Base-by-base conservation (phyloP, 306 rosid species). In the Pyrus bretschneideri region DNA sequence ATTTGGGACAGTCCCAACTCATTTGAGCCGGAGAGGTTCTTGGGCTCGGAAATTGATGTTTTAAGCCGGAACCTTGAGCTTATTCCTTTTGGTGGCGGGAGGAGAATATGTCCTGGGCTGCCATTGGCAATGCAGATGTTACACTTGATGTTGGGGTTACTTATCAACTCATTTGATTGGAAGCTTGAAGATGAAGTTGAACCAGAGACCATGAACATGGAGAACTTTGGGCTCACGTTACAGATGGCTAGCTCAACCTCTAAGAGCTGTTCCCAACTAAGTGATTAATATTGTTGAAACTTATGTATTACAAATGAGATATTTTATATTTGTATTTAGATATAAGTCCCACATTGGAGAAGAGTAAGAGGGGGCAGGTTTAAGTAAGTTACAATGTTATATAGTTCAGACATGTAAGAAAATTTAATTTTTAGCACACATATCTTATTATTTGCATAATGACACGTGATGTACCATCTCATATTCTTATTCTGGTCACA, bases 81-180 rank as follows among this genome's bases (percentile, higher is more conserved):
- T 3, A 21, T 59, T 33, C 86, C 86, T 0, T 86, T 86, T n/a
- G 83, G 84, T 5, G 67, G 69, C 1, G 86, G 83, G 9, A 15
- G 86, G 10, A 59, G 90, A 38, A 84, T 70, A 23, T 84, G 86
- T 19, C 86, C 83, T 8, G 90, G 87, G 1, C 33, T 72, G 40
- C 70, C 72, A 3, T 33, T 85, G 79, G 88, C 81, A 1, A 30
- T 13, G 22, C 17, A 82, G 18, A 81, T 84, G 79, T 1, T 84
- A 61, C 71, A 81, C 52, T 27, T 80, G 77, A 71, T 77, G 49
- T 61, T 87, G 62, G 86, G 88, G n/a, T 81, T 79, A 0, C 69
- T 83, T 13, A 25, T 87, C 11, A 76, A 81, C 69, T 59, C 21
- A 2, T 86, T 81, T 10, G 73, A 79, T 71, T 84, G 84, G 78